Evolutionary conservation across 352 stramenopile species (phyloP).

Genomic region (Pythium phragmitis): DNA sequence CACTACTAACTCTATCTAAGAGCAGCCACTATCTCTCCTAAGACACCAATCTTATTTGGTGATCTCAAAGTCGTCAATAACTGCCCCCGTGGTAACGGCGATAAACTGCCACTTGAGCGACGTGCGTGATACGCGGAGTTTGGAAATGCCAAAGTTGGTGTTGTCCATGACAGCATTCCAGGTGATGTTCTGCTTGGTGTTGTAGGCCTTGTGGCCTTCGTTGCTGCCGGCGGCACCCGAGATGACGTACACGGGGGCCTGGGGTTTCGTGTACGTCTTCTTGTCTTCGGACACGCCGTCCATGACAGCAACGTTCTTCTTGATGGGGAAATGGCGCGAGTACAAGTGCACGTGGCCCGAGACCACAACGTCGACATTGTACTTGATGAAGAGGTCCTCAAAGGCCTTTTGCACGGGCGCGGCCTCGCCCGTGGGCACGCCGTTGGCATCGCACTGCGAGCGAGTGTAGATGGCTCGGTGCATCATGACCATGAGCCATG

Average conservation of each 20-base stretch:
- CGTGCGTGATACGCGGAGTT: slow-evolving; percentile 30
- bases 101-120: slow-evolving; percentile 26
- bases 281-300: slow-evolving; percentile 44
- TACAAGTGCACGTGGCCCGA: slow-evolving; percentile 55
- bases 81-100: slow-evolving; percentile 11
- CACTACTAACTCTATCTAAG: background rate
- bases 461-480: slow-evolving; percentile 54
- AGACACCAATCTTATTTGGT: background rate
- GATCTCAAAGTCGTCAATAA: slow-evolving; percentile 6
- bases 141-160: slow-evolving; percentile 35
- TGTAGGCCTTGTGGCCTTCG: slow-evolving; percentile 21
- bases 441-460: slow-evolving; percentile 30
- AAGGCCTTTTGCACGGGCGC: slow-evolving; percentile 44
- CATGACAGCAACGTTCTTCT: slow-evolving; percentile 34
- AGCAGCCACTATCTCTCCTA: background rate
- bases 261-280: slow-evolving; percentile 38
- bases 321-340: slow-evolving; percentile 47
- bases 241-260: slow-evolving; percentile 54
- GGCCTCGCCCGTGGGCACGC: slow-evolving; percentile 32
- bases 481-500: slow-evolving; percentile 56
- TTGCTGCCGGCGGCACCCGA: slow-evolving; percentile 31
- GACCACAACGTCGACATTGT: slow-evolving; percentile 54
- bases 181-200: slow-evolving; percentile 6
- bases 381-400: slow-evolving; percentile 58
- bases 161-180: slow-evolving; percentile 26